Evolutionary conservation across 108 stramenopile species (phyloP).

Genomic region (Discostella stelligeroides): DNA sequence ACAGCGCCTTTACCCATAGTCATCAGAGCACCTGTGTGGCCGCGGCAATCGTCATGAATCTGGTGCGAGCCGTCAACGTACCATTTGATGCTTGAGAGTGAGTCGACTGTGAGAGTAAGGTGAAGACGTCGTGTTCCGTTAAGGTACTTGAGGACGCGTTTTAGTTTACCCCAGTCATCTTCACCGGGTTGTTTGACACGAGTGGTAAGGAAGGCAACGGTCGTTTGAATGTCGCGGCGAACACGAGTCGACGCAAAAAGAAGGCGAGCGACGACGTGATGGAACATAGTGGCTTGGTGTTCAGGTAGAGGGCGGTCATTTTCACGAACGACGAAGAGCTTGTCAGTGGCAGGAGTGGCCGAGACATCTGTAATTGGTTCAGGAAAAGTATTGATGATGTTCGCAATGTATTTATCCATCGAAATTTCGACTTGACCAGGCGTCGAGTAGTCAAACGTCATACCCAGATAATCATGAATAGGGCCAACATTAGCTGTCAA

Average conservation of each 20-base stretch:
- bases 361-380: conserved; percentile 1
- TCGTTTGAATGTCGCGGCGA: conserved; percentile 20
- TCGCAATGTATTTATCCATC: conserved; percentile 12
- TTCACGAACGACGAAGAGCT: background rate
- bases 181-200: conserved; percentile 18
- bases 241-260: background rate
- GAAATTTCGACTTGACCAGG: background rate
- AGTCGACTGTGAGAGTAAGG: conserved; percentile 6
- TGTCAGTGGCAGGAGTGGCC: background rate
- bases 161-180: conserved; percentile 36
- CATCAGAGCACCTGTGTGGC: conserved; percentile 54
- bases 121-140: conserved; percentile 14
- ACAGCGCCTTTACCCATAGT: conserved; percentile 46
- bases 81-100: conserved; percentile 3
- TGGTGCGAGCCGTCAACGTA: conserved; percentile 40
- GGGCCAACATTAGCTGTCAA: background rate
- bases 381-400: background rate
- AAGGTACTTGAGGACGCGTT: conserved; percentile 19
- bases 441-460: conserved; percentile 4
- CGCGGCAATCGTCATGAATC: conserved; percentile 45
- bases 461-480: conserved; percentile 16
- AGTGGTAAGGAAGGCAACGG: conserved; percentile 31
- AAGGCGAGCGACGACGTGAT: conserved; percentile 9
- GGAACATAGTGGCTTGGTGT: background rate
- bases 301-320: background rate